These are phyloP conservation scores for Colletotrichum endophyticum DNA, from an alignment of 2,329 filamentous ascomycete genomes.

Conservation along the genomic window DNA sequence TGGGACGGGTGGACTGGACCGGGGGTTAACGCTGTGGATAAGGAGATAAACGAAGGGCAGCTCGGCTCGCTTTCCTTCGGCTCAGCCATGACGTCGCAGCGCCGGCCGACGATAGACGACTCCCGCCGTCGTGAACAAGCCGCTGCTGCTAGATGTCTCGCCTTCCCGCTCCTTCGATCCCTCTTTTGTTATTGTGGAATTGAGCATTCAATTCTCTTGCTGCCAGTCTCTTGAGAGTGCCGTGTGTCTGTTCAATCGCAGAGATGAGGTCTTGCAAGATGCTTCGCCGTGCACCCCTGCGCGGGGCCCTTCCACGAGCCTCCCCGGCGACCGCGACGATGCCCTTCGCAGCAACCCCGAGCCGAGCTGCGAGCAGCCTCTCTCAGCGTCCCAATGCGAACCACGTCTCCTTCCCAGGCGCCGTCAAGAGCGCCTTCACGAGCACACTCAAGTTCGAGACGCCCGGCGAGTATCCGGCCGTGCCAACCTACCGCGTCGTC, in stretches of 20 bases:
- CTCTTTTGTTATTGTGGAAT: background rate
- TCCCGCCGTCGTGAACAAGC: conserved; percentile 3
- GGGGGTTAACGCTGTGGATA: background rate
- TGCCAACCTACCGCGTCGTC: conserved; percentile 91
- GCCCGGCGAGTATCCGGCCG: conserved; percentile 73
- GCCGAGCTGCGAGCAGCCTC: conserved; percentile 51
- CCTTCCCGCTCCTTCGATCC: background rate
- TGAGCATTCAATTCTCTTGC: background rate
- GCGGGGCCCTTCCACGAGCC: conserved; percentile 28
- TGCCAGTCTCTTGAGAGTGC: background rate
- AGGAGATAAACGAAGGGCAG: background rate
- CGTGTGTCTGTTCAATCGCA: background rate
- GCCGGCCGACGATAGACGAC: conserved; percentile 14
- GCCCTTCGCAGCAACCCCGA: conserved; percentile 24
- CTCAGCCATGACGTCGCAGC: conserved; percentile 32
- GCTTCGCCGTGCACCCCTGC: conserved; percentile 32
- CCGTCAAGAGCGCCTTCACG: conserved; percentile 92
- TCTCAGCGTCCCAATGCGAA: conserved; percentile 62
- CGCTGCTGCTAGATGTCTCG: background rate
- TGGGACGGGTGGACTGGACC: background rate
- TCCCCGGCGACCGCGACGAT: background rate
- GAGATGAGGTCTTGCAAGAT: conserved; percentile 25
- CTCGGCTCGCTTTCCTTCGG: conserved; percentile 33
- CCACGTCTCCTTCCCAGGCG: conserved; percentile 84
- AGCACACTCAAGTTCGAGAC: conserved; percentile 77